Conservation (phyloP, 2,329 filamentous ascomycete genomes). For the Neonectria sp. region DNA sequence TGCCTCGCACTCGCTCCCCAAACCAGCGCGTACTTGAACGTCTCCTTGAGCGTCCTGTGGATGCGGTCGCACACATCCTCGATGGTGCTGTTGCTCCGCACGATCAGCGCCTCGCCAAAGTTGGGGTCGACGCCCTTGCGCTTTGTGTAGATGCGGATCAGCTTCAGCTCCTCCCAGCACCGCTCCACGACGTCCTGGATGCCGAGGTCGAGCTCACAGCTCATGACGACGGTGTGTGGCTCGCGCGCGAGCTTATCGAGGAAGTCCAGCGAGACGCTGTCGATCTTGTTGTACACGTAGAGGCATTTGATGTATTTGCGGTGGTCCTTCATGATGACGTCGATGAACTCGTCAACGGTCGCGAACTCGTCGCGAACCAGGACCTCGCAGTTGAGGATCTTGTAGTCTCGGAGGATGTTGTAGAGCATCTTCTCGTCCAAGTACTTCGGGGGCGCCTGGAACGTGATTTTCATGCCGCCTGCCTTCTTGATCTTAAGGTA, state of each 20-base stretch:
- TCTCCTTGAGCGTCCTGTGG: constrained; percentile 95
- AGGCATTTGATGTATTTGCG: constrained; percentile 95
- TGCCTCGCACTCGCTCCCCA: constrained; percentile 98
- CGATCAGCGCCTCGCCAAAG: constrained; percentile 93
- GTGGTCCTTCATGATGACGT: constrained; percentile 99
- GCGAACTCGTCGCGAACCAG: constrained; percentile 94
- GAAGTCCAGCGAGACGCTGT: constrained; percentile 93
- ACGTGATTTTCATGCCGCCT: constrained; percentile 99
- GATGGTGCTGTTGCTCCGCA: constrained; percentile 88
- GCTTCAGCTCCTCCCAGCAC: constrained; percentile 92
- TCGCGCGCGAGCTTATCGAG: constrained; percentile 93
- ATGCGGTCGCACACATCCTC: constrained; percentile 98
- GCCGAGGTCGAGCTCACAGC: constrained; percentile 94
- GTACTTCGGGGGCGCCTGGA: constrained; percentile 88
- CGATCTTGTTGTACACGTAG: constrained; percentile 99
- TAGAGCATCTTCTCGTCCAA: constrained; percentile 98
- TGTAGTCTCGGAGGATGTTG: constrained; percentile 98
- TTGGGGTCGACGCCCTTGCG: constrained; percentile 92
- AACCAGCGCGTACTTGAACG: constrained; percentile 98
- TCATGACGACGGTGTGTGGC: constrained; percentile 96
- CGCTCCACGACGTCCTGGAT: constrained; percentile 94
- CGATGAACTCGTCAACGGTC: constrained; percentile 98
- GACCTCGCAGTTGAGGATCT: constrained; percentile 97
- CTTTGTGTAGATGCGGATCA: constrained; percentile 97
- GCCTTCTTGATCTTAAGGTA: constrained; percentile 97